Evolutionary conservation across 371 early-diverging fungal genomes (phyloP), one percentile per base, ranked within the genome.

Genomic region (Coemansia sp.): DNA sequence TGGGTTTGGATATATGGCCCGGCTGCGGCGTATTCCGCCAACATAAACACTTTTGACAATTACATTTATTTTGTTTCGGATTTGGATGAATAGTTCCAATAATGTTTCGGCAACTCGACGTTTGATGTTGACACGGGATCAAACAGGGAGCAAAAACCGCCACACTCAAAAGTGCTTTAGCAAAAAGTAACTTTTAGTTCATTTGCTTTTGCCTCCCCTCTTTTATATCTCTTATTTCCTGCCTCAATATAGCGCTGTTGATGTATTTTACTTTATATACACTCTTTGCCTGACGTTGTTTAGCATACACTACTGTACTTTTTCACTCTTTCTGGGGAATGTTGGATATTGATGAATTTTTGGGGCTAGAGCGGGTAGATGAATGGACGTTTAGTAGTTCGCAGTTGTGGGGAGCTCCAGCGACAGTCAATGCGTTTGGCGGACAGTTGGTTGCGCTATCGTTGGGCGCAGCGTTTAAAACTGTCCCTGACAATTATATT

Each of bases 391-490:
- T 59, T 26, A 23, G 6, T 7, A 59, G 60, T n/a, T 21, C 16
- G 0, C 47, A 8, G 12, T 54, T 69, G 23, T 69, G 69, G 69
- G 62, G 59, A 1, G 39, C 64, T 4, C 69, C 69, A 11, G 48
- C 18, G 12, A 51, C 64, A 5, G 20, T 26, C 2, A 40, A 37
- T 16, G 59, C 57, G 26, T 69, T 59, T 53, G 69, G 69, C 28
- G 69, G 69, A 2, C 69, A 69, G 55, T 60, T 69, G 12, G 64
- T 64, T 3, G 69, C 54, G 6, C 55, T 64, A 2, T 56, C 64
- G 11, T 55, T 69, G 30, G 69, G 54, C 1, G 69, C 69, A 2
- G 69, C 64, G 20, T 69, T 69, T n/a, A 52, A 42, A 16, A 69
- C 64, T 5, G 64, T 64, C 1, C 59, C 54, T 14, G 28, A 20